phyloP scores from a whole-genome alignment of 2,329 filamentous ascomycete species.

The Hymenoscyphus scutula region DNA sequence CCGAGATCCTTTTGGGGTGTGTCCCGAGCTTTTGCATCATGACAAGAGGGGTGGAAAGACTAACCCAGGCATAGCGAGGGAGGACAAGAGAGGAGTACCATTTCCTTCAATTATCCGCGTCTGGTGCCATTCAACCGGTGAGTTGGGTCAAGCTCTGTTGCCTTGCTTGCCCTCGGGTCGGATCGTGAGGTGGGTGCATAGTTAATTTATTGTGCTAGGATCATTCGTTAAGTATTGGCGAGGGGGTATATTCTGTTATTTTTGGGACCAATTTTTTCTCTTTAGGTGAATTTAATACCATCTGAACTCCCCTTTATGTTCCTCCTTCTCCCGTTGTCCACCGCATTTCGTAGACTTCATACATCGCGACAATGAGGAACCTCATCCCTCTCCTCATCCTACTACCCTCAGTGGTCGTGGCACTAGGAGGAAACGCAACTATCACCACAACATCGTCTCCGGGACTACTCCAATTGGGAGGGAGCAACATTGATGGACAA shows the following conservation, averaged over 20 bases:
- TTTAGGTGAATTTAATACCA: background rate
- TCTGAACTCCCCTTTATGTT: background rate
- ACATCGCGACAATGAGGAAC: background rate
- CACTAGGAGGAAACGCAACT: constrained; percentile 48
- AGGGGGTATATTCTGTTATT: constrained; percentile 11
- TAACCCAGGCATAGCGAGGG: background rate
- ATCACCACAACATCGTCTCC: constrained; percentile 44
- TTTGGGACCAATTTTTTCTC: background rate
- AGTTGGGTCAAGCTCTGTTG: constrained; percentile 3
- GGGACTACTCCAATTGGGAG: constrained; percentile 28
- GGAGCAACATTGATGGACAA: constrained; percentile 41
- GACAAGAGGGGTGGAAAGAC: background rate
- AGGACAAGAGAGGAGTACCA: background rate
- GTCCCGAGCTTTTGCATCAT: no score
- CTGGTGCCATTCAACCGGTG: constrained; percentile 13
- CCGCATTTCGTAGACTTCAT: background rate
- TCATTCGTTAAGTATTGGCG: constrained; percentile 1
- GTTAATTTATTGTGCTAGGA: background rate
- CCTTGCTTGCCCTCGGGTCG: constrained; percentile 7
- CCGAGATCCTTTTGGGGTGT: background rate
- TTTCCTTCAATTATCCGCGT: background rate
- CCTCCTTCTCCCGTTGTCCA: background rate
- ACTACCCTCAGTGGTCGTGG: constrained; percentile 32
- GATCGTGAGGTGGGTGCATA: background rate
- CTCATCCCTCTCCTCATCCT: background rate